Percentiles rank a stretch among this genome's conserved stretches.
Conservation (phyloP, 225 moss, liverwort and hornwort genomes). For the Neckera pumila region DNA sequence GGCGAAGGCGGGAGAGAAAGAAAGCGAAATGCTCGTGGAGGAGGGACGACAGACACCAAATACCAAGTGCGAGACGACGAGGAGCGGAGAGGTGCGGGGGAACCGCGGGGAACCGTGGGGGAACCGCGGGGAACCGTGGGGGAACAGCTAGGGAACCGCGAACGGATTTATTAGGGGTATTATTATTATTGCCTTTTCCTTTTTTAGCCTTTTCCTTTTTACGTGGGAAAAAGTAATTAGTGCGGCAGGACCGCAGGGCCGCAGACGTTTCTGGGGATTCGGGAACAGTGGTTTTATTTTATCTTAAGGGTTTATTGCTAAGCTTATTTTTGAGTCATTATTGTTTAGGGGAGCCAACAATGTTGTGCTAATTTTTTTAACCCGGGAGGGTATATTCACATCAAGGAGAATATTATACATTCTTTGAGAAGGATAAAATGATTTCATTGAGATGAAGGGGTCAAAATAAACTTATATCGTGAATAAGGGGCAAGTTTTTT, state of each 20-base stretch:
- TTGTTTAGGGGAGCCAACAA: background rate
- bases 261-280: background rate
- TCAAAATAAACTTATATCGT: background rate
- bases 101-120: background rate
- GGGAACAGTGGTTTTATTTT: background rate
- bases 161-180: background rate
- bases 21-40: background rate
- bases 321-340: background rate
- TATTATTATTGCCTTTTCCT: background rate
- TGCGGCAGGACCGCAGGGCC: background rate
- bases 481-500: no score
- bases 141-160: background rate
- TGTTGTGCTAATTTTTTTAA: background rate
- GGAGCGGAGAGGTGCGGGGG: background rate
- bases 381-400: accelerated
- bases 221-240: background rate
- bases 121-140: background rate
- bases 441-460: background rate
- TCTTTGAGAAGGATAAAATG: background rate
- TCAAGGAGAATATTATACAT: accelerated
- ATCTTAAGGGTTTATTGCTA: no score
- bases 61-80: background rate
- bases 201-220: background rate
- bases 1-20: background rate
- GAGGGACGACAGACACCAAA: background rate